These are phyloP conservation scores for Chaetomium sp. DNA, from an alignment of 2,329 filamentous ascomycete genomes.

Conservation along the genomic window DNA sequence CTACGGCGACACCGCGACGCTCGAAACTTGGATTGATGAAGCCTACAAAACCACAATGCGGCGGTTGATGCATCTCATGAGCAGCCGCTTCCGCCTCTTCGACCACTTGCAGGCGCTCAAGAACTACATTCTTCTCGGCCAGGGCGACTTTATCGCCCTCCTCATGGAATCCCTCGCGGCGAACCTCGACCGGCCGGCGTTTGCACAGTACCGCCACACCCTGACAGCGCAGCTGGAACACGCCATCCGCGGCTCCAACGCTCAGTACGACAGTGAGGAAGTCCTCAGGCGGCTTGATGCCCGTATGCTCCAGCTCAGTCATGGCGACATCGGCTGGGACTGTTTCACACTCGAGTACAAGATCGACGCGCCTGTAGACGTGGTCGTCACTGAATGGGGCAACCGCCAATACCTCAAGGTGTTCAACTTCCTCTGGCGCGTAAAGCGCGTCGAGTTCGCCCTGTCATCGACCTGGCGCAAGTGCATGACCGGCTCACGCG, in stretches of 20 bases:
- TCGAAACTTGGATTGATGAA: constrained; percentile 92
- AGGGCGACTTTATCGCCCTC: constrained; percentile 95
- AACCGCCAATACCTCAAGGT: constrained; percentile 97
- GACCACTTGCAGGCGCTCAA: constrained; percentile 90
- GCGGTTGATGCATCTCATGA: constrained; percentile 89
- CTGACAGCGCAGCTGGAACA: constrained; percentile 97
- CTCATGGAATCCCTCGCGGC: constrained; percentile 95
- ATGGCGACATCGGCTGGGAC: constrained; percentile 98
- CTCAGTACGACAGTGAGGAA: constrained; percentile 90
- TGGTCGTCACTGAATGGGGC: constrained; percentile 94
- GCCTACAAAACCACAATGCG: constrained; percentile 99
- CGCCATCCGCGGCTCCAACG: constrained; percentile 94
- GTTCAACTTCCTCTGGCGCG: constrained; percentile 98
- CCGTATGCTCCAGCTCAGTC: constrained; percentile 95
- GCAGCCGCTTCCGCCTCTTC: constrained; percentile 90
- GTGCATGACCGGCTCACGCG: constrained; percentile 90
- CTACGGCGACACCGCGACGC: constrained; percentile 88
- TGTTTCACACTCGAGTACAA: constrained; percentile 99
- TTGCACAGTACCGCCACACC: constrained; percentile 93
- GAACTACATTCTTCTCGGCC: constrained; percentile 89
- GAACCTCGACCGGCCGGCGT: constrained; percentile 93
- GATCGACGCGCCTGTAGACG: constrained; percentile 93
- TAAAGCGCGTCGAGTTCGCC: constrained; percentile 96
- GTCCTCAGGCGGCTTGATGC: constrained; percentile 90
- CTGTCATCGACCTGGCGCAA: constrained; percentile 89